These are phyloP conservation scores for Leucogyrophana mollusca DNA, from an alignment of 768 basidiomycete species.

Conservation along the genomic window DNA sequence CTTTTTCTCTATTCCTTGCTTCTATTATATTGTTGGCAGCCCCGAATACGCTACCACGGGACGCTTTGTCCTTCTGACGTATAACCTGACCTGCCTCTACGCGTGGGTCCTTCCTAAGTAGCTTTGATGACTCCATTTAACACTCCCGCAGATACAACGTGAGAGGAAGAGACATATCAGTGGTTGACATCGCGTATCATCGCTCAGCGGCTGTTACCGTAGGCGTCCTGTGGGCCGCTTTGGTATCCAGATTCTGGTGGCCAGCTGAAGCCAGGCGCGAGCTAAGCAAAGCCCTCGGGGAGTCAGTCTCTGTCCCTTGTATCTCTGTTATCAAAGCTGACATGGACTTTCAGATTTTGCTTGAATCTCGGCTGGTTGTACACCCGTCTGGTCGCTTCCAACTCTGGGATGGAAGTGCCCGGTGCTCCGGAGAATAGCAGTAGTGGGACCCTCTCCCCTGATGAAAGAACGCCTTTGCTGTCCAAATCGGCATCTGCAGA, in stretches of 20 bases:
- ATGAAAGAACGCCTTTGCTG: slow-evolving; percentile 30
- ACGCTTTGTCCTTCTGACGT: slow-evolving; percentile 81
- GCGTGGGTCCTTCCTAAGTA: slow-evolving; percentile 39
- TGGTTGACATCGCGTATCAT: slow-evolving; percentile 68
- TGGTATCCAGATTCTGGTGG: slow-evolving; percentile 94
- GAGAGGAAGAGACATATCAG: slow-evolving; percentile 60
- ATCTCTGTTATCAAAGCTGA: slow-evolving; percentile 4
- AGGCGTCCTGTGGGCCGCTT: slow-evolving; percentile 86
- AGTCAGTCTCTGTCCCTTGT: slow-evolving; percentile 48
- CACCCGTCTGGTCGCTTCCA: slow-evolving; percentile 84
- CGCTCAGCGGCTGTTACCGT: slow-evolving; percentile 79
- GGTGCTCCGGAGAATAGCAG: neutral
- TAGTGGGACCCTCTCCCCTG: slow-evolving; percentile 10
- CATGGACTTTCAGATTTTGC: slow-evolving; percentile 62
- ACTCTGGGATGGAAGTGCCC: slow-evolving; percentile 54
- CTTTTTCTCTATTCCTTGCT: slow-evolving; percentile 90
- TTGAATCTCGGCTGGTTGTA: slow-evolving; percentile 94
- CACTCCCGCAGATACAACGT: slow-evolving; percentile 65
- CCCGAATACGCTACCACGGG: slow-evolving; percentile 75
- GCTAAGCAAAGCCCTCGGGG: slow-evolving; percentile 79
- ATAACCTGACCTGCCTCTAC: slow-evolving; percentile 83
- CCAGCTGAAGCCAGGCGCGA: slow-evolving; percentile 91
- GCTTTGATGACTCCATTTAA: neutral
- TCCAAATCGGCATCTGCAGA: slow-evolving; percentile 38
- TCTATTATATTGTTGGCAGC: slow-evolving; percentile 81